These are phyloP conservation scores for Trichothecium roseum DNA, from an alignment of 2,329 filamentous ascomycete species.

Conservation along the genomic window DNA sequence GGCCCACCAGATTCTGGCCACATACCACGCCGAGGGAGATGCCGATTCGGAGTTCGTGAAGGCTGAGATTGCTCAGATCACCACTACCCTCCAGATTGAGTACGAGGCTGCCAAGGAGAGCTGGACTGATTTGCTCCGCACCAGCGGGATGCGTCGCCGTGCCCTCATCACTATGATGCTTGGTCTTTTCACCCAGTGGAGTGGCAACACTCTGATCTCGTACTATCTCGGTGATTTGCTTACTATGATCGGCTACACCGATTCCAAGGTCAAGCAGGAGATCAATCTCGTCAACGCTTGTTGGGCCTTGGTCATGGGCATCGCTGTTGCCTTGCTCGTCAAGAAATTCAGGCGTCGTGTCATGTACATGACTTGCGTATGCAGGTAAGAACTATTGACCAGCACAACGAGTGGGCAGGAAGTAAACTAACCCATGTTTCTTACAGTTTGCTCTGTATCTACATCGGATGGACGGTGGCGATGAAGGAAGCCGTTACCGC, in stretches of 20 bases:
- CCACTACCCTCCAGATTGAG: constrained; percentile 34
- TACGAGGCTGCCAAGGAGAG: constrained; percentile 30
- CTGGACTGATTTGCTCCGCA: constrained; percentile 42
- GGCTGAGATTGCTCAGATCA: constrained; percentile 39
- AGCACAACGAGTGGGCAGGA: too few relatives aligned
- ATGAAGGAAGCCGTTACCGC: constrained; percentile 24
- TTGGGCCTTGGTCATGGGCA: constrained; percentile 29
- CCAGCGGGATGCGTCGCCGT: constrained; percentile 38
- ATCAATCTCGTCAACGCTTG: constrained; percentile 31
- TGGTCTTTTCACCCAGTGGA: constrained; percentile 44
- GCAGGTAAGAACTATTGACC: too few relatives aligned
- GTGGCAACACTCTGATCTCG: constrained; percentile 38
- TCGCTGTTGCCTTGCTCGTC: constrained; percentile 24
- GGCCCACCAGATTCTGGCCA: constrained; percentile 32
- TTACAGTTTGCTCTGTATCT: constrained; percentile 32
- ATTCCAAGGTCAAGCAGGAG: constrained; percentile 26
- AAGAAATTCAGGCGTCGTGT: constrained; percentile 31
- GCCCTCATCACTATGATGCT: constrained; percentile 36
- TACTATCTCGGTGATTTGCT: constrained; percentile 37
- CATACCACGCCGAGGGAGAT: constrained; percentile 40
- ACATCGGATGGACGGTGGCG: constrained; percentile 41
- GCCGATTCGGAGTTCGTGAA: constrained; percentile 30
- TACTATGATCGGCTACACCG: constrained; percentile 28
- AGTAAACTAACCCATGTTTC: too few relatives aligned
- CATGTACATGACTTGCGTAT: constrained; percentile 39